phyloP scores from a whole-genome alignment of 129 eudicot species.

The Flaveria linearis region DNA sequence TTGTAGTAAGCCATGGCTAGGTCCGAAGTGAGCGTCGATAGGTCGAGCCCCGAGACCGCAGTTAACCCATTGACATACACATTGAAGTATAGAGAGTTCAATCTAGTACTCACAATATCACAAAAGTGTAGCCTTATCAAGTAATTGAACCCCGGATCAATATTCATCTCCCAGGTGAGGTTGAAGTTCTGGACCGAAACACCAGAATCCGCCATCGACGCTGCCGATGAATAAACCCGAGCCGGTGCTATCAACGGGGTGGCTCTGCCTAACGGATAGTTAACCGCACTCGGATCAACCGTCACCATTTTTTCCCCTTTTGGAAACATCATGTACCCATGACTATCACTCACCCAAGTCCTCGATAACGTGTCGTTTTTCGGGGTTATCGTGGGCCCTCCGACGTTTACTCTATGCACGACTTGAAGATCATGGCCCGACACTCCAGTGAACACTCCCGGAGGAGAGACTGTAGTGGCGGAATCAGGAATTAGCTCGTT shows the following conservation, averaged over 20 bases:
- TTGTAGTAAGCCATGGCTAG: conserved; percentile 73
- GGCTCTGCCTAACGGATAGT: conserved; percentile 70
- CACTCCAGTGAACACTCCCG: conserved; percentile 55
- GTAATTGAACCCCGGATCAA: conserved; percentile 73
- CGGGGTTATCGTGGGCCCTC: conserved; percentile 68
- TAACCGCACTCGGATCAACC: conserved; percentile 45
- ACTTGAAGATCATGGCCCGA: conserved; percentile 55
- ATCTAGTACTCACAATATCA: conserved; percentile 70
- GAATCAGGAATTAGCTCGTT: conserved; percentile 64
- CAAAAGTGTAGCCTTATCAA: conserved; percentile 83
- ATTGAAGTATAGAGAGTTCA: conserved; percentile 78
- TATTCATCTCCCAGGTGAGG: conserved; percentile 76
- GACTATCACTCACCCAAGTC: conserved; percentile 66
- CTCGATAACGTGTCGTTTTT: conserved; percentile 76
- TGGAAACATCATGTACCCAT: conserved; percentile 53
- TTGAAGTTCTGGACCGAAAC: conserved; percentile 61
- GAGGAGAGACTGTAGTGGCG: conserved; percentile 60
- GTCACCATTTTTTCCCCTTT: conserved; percentile 58
- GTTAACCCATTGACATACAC: conserved; percentile 63
- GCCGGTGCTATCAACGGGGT: conserved; percentile 74
- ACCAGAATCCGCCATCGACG: conserved; percentile 74
- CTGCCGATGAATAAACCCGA: conserved; percentile 71
- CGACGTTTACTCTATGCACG: conserved; percentile 70
- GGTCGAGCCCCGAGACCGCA: conserved; percentile 69
- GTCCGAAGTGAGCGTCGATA: conserved; percentile 64